These are phyloP conservation scores for Solanum ossicruentum DNA, from an alignment of 257 asterid genomes.

Conservation along the genomic window DNA sequence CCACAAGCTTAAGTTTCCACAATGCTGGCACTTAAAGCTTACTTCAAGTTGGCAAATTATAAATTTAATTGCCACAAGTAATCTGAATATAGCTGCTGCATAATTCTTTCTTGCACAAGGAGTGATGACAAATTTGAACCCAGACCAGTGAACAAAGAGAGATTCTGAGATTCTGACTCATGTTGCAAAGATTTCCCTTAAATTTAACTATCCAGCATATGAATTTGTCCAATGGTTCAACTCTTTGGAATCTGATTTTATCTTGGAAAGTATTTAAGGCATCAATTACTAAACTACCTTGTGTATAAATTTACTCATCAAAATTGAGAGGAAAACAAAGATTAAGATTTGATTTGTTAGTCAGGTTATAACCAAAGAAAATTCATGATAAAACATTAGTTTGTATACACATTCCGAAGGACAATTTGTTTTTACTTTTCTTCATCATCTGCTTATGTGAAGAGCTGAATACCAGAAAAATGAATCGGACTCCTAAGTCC, in stretches of 20 bases:
- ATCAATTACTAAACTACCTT: not conserved
- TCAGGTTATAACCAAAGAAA: not conserved
- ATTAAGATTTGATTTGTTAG: not conserved
- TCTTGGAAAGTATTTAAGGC: not conserved
- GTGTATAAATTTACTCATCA: not conserved
- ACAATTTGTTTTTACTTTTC: not conserved
- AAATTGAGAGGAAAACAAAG: not conserved
- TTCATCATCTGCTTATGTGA: not conserved
- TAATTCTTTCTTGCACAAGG: not conserved
- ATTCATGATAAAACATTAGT: not conserved
- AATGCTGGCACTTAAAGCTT: not conserved
- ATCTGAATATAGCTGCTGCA: not conserved
- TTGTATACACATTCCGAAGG: not conserved
- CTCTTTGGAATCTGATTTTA: not conserved
- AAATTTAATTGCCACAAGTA: not conserved
- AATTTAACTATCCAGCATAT: not conserved
- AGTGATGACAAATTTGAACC: not conserved
- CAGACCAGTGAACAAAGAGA: not conserved
- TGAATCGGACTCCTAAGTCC: not conserved
- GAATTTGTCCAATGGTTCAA: not conserved
- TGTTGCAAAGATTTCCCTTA: not conserved
- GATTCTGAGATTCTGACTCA: not conserved
- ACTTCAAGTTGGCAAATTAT: not conserved
- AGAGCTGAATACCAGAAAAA: not conserved
- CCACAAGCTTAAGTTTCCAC: not conserved